phyloP scores from a whole-genome alignment of 148 eudicot genomes.

The Tetragonia tetragonoides region DNA sequence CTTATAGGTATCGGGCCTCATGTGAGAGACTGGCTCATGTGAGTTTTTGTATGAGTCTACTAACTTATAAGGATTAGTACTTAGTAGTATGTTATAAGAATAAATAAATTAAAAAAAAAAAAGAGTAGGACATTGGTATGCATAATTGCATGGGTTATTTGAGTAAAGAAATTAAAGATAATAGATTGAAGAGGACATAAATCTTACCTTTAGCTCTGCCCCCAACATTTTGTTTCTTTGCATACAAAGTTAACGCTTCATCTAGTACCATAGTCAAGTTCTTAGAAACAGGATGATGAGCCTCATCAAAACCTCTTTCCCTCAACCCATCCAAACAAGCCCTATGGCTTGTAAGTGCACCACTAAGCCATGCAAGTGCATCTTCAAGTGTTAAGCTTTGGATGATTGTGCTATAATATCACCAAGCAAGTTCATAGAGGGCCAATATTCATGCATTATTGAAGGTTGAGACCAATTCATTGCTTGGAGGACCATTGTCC shows the following conservation, averaged over 20 bases:
- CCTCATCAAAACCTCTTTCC: conserved; percentile 35
- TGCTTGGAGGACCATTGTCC: conserved; percentile 33
- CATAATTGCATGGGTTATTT: too few species aligned
- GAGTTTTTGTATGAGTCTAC: too few species aligned
- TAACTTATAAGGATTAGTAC: too few species aligned
- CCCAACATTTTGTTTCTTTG: conserved; percentile 6
- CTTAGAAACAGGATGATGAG: conserved; percentile 23
- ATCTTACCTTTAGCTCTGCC: conserved; percentile 14
- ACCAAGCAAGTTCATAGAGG: conserved; percentile 10
- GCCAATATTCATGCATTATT: conserved; percentile 6
- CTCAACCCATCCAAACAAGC: conserved; percentile 69
- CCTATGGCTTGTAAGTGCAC: conserved; percentile 53
- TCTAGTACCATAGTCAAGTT: conserved; percentile 29
- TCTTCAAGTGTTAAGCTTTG: conserved; percentile 51
- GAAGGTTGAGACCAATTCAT: conserved; percentile 33
- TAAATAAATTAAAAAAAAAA: too few species aligned
- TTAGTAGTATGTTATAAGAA: too few species aligned
- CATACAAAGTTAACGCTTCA: conserved; percentile 31
- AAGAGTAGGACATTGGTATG: too few species aligned
- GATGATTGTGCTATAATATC: too few species aligned
- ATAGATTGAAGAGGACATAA: not conserved
- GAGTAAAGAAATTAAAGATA: too few species aligned
- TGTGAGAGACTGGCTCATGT: too few species aligned
- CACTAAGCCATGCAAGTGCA: conserved; percentile 61
- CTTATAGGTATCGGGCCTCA: too few species aligned